phyloP scores from a whole-genome alignment of 75 land plant genomes.

The Picea glauca region DNA sequence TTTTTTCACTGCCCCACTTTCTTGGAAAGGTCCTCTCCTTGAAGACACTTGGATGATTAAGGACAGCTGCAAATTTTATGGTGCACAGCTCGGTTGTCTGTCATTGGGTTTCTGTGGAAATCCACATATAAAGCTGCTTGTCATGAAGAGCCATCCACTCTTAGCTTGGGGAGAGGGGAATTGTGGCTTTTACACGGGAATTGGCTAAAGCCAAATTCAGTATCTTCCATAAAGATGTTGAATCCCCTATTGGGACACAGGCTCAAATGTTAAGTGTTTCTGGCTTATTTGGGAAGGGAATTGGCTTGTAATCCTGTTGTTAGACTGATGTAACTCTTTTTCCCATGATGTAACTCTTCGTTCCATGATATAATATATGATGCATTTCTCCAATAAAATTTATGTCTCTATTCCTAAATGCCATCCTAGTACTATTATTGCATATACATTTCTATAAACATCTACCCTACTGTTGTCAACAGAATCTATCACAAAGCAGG shows the following conservation, averaged over 20 bases:
- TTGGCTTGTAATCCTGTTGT: not conserved
- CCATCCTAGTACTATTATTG: too few relatives aligned
- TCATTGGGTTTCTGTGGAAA: not conserved
- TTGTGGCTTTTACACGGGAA: not conserved
- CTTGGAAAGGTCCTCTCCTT: not conserved
- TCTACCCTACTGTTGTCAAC: too few relatives aligned
- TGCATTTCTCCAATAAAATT: not conserved
- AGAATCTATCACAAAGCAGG: too few relatives aligned
- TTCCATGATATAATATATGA: not conserved
- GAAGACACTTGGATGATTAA: not conserved
- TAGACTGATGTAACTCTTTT: not conserved
- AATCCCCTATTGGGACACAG: not conserved
- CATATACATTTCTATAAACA: too few relatives aligned
- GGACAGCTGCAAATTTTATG: not conserved
- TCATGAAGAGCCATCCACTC: not conserved
- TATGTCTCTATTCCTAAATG: too few relatives aligned
- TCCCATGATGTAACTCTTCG: not conserved
- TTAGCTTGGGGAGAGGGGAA: not conserved
- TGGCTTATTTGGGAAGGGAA: not conserved
- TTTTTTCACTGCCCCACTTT: not conserved
- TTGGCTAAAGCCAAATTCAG: not conserved
- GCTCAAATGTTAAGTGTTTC: not conserved
- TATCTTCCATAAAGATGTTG: not conserved
- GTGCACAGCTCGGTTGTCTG: not conserved
- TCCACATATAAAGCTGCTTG: not conserved